A percentile compares a stretch with the other conserved stretches of the same genome.
phyloP scores from a whole-genome alignment of 1,284 basidiomycete species.

The Jaminaea rosea region DNA sequence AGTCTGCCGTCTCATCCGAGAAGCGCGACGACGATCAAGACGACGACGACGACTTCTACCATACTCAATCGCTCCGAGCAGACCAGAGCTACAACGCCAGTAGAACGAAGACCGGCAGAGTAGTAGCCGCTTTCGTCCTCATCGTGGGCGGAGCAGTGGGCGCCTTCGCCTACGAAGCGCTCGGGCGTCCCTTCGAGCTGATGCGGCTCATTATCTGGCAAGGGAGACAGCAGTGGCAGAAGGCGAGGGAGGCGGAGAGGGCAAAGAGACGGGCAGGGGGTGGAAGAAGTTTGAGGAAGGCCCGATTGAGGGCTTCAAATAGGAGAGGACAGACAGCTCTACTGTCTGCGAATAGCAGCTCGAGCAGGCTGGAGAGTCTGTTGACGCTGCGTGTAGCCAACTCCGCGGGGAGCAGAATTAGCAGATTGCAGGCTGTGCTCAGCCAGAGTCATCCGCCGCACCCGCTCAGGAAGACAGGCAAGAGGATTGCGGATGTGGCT shows the following conservation, averaged over 20 bases:
- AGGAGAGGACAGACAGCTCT: slow-evolving; percentile 5
- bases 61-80: too few relatives aligned
- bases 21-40: slow-evolving; percentile 8
- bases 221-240: slow-evolving; percentile 40
- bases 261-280: slow-evolving; percentile 7
- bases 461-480: not conserved
- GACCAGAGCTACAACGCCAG: slow-evolving; percentile 37
- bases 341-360: not conserved
- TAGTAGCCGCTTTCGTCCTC: slow-evolving; percentile 33
- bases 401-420: not conserved
- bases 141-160: slow-evolving; percentile 39
- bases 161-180: slow-evolving; percentile 36
- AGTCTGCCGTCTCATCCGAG: not conserved
- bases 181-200: slow-evolving; percentile 47
- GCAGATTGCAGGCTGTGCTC: not conserved
- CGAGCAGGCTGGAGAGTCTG: not conserved
- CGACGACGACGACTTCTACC: too few relatives aligned
- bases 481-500: not conserved
- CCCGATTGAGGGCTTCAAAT: slow-evolving; percentile 3
- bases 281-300: slow-evolving; percentile 9
- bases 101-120: slow-evolving; percentile 29
- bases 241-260: slow-evolving; percentile 17
- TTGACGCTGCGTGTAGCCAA: not conserved
- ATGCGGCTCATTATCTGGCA: slow-evolving; percentile 45
- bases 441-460: slow-evolving; percentile 1